Base-by-base conservation (phyloP, 192 early-diverging fungal genomes). In the Umbelopsis isabellina region DNA sequence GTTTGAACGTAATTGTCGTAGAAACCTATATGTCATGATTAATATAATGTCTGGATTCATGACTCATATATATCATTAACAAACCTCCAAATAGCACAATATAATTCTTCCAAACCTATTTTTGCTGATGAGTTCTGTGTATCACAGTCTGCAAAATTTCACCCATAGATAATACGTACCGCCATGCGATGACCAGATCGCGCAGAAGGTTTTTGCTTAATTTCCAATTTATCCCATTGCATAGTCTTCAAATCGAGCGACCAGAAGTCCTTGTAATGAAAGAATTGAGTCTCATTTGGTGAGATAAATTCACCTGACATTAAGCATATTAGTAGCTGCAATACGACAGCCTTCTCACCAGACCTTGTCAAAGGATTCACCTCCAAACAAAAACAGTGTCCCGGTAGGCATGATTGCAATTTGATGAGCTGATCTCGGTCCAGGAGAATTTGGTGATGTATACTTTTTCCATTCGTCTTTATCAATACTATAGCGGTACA, bases 261-360 rank as follows among this genome's bases (percentile, higher is more conserved):
- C 91, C 91, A 93, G 61, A 91, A 90, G 68, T 93, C 91, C 79
- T 91, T 83, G 74, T 80, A 85, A 18, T 90, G 88, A 58, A 88
- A 90, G 74, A 89, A 91, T 64, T 80, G 84, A 7, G 86, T 87
- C 65, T 90, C 89, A 51, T 86, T 90, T 25, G 86, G 84, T 20
- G 78, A 80, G 0, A 84, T 83, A 73, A 88, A 89, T 72, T 89
- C 87, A 3, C 85, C 84, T 74, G 10, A 21, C 5, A 51, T 23
- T 49, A 71, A 10, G 16, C 15, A 23, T 9, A 45, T 72, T 5
- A 16, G 15, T 23, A 25, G n/a, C 13, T 6, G 27, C 22, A 44
- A 46, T 21, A 49, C 67, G 22, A 25, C 55, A 6, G 15, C 15
- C 51, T 21, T 10, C 21, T 11, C 4, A 15, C 6, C 16, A 16